These are phyloP conservation scores for Colletotrichum limetticola DNA, from an alignment of 2,329 filamentous ascomycete species.

Conservation along the genomic window DNA sequence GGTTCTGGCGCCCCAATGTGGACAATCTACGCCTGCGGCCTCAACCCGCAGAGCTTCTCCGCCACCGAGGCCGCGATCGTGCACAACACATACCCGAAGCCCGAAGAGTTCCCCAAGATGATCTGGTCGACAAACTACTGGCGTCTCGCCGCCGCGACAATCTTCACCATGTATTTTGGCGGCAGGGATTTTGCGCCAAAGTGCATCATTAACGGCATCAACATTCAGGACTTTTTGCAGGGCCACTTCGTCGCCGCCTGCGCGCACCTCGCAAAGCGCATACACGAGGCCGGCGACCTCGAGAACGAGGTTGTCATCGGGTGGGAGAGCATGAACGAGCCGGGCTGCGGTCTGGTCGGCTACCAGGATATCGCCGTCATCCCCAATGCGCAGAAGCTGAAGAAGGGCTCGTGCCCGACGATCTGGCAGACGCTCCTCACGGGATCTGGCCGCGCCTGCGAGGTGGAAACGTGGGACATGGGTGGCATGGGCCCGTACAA, in stretches of 20 bases:
- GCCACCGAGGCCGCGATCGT: slow-evolving; percentile 92
- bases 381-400: slow-evolving; percentile 87
- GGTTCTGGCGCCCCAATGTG: slow-evolving; percentile 97
- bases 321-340: slow-evolving; percentile 97
- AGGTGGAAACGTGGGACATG: slow-evolving; percentile 93
- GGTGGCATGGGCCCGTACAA: slow-evolving; percentile 93
- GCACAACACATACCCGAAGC: slow-evolving; percentile 91
- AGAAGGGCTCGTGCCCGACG: slow-evolving; percentile 93
- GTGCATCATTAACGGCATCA: slow-evolving; percentile 92
- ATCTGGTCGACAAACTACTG: slow-evolving; percentile 99
- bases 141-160: slow-evolving; percentile 85
- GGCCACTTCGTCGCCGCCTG: slow-evolving; percentile 85
- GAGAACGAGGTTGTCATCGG: slow-evolving; percentile 90
- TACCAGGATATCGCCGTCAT: slow-evolving; percentile 84
- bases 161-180: slow-evolving; percentile 95
- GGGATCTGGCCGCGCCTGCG: slow-evolving; percentile 89
- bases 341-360: slow-evolving; percentile 87
- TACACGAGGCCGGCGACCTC: slow-evolving; percentile 89
- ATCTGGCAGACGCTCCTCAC: slow-evolving; percentile 94
- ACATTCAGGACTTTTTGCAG: slow-evolving; percentile 96
- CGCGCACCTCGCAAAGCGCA: slow-evolving; percentile 82
- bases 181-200: slow-evolving; percentile 94
- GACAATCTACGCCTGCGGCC: slow-evolving; percentile 93
- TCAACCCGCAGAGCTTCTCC: slow-evolving; percentile 87
- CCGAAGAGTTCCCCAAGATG: slow-evolving; percentile 94